These are phyloP conservation scores for Pleurotus tuber-regium DNA, from an alignment of 768 basidiomycete species.

Conservation along the genomic window DNA sequence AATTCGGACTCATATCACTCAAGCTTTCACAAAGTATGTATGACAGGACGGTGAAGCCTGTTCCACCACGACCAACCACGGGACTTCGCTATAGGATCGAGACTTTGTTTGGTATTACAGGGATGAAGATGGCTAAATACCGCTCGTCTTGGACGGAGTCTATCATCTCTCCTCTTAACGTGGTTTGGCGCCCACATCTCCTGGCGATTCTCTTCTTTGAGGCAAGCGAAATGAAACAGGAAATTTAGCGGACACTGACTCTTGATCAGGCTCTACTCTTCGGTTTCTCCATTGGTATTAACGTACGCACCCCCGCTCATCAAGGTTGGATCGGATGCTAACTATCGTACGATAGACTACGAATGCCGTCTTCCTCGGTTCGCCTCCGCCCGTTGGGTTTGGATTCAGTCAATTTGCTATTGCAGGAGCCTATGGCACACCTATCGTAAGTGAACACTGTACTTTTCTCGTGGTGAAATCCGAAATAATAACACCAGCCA, in stretches of 20 bases:
- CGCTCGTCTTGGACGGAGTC: constrained; percentile 48
- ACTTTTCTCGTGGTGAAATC: constrained; percentile 3
- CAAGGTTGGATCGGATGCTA: not conserved
- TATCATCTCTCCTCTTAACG: constrained; percentile 42
- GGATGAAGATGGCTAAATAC: constrained; percentile 54
- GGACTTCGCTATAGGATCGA: constrained; percentile 53
- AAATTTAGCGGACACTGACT: not conserved
- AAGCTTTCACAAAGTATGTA: constrained; percentile 44
- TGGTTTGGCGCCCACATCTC: constrained; percentile 65
- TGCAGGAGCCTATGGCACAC: constrained; percentile 53
- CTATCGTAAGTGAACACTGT: constrained; percentile 47
- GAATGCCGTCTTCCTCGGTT: constrained; percentile 61
- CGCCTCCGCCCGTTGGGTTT: constrained; percentile 52
- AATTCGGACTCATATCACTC: not conserved
- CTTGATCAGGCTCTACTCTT: constrained; percentile 48
- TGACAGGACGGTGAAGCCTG: constrained; percentile 54
- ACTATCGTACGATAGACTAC: constrained; percentile 44
- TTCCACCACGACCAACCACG: constrained; percentile 38
- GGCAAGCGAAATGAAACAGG: constrained; percentile 23
- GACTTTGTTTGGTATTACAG: constrained; percentile 63
- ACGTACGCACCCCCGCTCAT: constrained; percentile 30
- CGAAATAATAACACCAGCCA: too few species aligned
- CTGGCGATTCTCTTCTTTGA: constrained; percentile 51
- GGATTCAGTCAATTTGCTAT: constrained; percentile 48
- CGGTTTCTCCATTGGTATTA: constrained; percentile 65